phyloP scores from a whole-genome alignment of 2,329 filamentous ascomycete species.

The Fusarium robinianum region DNA sequence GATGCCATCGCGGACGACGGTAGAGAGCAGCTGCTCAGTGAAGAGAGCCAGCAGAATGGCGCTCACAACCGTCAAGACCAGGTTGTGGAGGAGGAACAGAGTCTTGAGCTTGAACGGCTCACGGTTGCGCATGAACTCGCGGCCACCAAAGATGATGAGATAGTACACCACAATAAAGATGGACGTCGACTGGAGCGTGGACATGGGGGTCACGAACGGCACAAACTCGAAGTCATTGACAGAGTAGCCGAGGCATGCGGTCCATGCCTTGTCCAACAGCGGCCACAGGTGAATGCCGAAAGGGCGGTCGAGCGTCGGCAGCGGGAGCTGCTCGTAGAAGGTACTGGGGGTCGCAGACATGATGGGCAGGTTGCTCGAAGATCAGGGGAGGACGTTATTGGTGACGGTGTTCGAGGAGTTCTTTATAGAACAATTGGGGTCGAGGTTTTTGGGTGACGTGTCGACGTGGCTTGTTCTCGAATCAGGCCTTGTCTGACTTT shows the following conservation, averaged over 20 bases:
- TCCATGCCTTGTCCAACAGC: slow-evolving; percentile 87
- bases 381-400: too few species aligned
- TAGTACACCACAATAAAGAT: slow-evolving; percentile 89
- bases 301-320: slow-evolving; percentile 85
- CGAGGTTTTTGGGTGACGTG: slow-evolving; percentile 18
- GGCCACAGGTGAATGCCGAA: slow-evolving; percentile 94
- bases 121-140: slow-evolving; percentile 88
- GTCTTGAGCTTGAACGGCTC: slow-evolving; percentile 84
- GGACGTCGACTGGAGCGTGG: slow-evolving; percentile 81
- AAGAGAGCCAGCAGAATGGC: slow-evolving; percentile 80
- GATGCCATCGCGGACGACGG: slow-evolving; percentile 76
- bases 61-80: slow-evolving; percentile 87
- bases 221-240: slow-evolving; percentile 85
- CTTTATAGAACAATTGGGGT: slow-evolving; percentile 19
- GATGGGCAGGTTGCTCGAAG: slow-evolving; percentile 30
- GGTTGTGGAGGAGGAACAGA: slow-evolving; percentile 95
- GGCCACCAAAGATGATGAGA: slow-evolving; percentile 87
- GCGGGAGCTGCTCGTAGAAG: slow-evolving; percentile 61
- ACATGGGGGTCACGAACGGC: slow-evolving; percentile 82
- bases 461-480: slow-evolving; percentile 27
- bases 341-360: slow-evolving; percentile 48
- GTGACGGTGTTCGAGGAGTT: too few species aligned
- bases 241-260: slow-evolving; percentile 76
- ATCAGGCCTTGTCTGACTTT: slow-evolving; percentile 5
- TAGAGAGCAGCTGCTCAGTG: slow-evolving; percentile 87